Evolutionary conservation across 2,329 filamentous ascomycete species (phyloP).

Genomic region (Neocatenulostroma microsporum): DNA sequence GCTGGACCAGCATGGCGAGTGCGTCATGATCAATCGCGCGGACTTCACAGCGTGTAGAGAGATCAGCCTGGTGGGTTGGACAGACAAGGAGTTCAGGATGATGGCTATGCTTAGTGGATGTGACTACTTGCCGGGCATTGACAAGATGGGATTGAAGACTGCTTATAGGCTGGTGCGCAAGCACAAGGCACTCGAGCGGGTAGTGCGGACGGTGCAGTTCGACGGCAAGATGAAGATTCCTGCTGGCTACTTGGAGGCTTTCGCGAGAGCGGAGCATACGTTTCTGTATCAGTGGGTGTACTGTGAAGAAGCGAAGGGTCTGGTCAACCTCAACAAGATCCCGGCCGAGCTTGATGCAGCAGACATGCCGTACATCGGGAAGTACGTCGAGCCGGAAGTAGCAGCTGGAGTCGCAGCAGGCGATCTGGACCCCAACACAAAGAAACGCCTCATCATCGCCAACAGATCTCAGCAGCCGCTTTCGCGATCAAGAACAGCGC

Average conservation of each 20-base stretch:
- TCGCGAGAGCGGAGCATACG: slow-evolving; percentile 80
- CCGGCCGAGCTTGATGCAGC: slow-evolving; percentile 56
- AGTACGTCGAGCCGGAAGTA: slow-evolving; percentile 44
- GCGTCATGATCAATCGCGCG: slow-evolving; percentile 79
- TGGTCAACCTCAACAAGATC: slow-evolving; percentile 69
- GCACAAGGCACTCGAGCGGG: slow-evolving; percentile 75
- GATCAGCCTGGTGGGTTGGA: slow-evolving; percentile 83
- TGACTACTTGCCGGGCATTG: slow-evolving; percentile 84
- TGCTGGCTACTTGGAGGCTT: slow-evolving; percentile 69
- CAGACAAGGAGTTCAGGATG: slow-evolving; percentile 77
- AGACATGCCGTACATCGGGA: slow-evolving; percentile 75
- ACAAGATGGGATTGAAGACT: slow-evolving; percentile 83
- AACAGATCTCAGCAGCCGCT: slow-evolving; percentile 18
- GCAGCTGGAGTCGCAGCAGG: slow-evolving; percentile 70
- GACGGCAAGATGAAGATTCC: slow-evolving; percentile 80
- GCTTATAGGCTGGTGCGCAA: slow-evolving; percentile 86
- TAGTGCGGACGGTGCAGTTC: slow-evolving; percentile 76
- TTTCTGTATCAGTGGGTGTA: slow-evolving; percentile 94
- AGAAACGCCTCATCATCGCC: slow-evolving; percentile 49
- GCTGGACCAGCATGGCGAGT: slow-evolving; percentile 86
- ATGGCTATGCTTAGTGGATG: slow-evolving; percentile 98
- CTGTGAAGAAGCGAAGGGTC: slow-evolving; percentile 61
- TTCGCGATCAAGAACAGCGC: slow-evolving; percentile 10
- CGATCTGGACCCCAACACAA: slow-evolving; percentile 84
- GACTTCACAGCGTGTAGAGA: slow-evolving; percentile 87